These are phyloP conservation scores for Lomentospora prolificans DNA, from an alignment of 2,329 filamentous ascomycete species.

Conservation along the genomic window DNA sequence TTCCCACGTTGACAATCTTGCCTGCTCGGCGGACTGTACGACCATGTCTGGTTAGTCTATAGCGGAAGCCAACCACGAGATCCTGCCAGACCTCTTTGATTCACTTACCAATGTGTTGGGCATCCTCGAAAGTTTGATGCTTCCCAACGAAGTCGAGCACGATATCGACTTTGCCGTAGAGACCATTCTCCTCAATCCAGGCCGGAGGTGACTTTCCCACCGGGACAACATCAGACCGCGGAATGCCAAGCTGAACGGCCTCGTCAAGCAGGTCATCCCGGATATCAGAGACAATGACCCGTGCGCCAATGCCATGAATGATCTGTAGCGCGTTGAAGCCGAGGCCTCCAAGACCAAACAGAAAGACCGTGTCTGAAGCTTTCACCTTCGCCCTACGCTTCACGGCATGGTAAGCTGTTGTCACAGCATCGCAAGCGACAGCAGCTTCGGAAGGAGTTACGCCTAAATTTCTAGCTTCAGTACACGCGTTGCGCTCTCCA, in stretches of 20 bases:
- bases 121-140: conserved; percentile 26
- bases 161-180: conserved; percentile 17
- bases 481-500: too few species aligned
- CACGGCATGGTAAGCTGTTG: conserved; percentile 29
- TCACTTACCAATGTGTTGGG: conserved; percentile 15
- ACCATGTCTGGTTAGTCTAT: background rate
- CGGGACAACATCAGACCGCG: conserved; percentile 20
- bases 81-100: too few species aligned
- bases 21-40: conserved; percentile 11
- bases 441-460: conserved; percentile 22
- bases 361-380: conserved; percentile 24
- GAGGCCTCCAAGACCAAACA: conserved; percentile 30
- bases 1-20: conserved; percentile 28
- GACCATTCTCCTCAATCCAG: conserved; percentile 17
- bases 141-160: conserved; percentile 24
- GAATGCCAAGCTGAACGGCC: conserved; percentile 14
- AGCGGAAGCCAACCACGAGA: background rate
- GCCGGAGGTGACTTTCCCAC: conserved; percentile 17
- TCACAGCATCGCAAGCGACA: conserved; percentile 29
- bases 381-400: conserved; percentile 24
- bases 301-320: conserved; percentile 29
- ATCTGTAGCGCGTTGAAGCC: conserved; percentile 31
- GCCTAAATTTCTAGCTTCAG: too few species aligned
- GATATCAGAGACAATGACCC: conserved; percentile 34
- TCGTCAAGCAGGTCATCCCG: conserved; percentile 11